A percentile compares a stretch with the other conserved stretches of the same genome.
These are phyloP conservation scores for Phytophthora uliginosa DNA, from an alignment of 352 stramenopile genomes.

Conservation along the genomic window DNA sequence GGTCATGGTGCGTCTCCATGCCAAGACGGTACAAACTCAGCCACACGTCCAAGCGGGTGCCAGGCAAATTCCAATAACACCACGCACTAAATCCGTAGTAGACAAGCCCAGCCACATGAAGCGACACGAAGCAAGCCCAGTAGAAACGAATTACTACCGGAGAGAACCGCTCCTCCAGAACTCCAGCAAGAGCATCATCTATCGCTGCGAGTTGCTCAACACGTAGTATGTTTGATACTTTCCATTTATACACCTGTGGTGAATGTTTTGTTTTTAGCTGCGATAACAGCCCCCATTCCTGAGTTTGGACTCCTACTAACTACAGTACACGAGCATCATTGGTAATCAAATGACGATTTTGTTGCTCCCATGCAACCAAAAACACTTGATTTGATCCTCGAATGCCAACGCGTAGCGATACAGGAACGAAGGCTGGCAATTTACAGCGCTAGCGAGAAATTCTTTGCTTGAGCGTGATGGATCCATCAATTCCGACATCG, in stretches of 20 bases:
- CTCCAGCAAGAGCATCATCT: background rate
- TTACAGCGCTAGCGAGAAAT: conserved; percentile 28
- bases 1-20: conserved; percentile 17
- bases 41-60: conserved; percentile 24
- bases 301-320: no score
- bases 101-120: conserved; percentile 12
- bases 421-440: conserved; percentile 24
- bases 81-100: conserved; percentile 27
- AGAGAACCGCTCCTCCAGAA: conserved; percentile 18
- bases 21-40: conserved; percentile 18
- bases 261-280: background rate
- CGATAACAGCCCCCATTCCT: background rate
- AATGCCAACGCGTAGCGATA: conserved; percentile 32
- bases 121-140: conserved; percentile 20
- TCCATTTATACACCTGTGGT: conserved; percentile 5
- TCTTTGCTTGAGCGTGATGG: conserved; percentile 7
- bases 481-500: conserved; percentile 27
- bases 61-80: conserved; percentile 33
- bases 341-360: background rate
- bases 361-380: background rate
- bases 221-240: background rate
- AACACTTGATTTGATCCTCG: conserved; percentile 32
- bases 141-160: conserved; percentile 11
- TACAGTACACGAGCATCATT: background rate
- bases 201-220: background rate